phyloP scores from a whole-genome alignment of 805 yeast genomes.

The Sugiyamaella boreocaroliniensis region DNA sequence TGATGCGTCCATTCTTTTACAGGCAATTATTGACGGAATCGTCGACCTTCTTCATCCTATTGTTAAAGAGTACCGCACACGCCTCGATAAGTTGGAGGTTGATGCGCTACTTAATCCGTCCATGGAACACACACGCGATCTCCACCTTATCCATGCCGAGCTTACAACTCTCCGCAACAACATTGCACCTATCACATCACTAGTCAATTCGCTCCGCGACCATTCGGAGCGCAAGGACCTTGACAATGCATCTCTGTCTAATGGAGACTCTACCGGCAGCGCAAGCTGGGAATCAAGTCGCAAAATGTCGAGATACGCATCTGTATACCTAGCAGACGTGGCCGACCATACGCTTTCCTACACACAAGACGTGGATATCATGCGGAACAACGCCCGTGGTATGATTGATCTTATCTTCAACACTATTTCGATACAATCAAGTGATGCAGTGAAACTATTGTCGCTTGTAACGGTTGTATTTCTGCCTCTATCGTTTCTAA shows the following conservation, averaged over 20 bases:
- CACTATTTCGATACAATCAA: constrained; percentile 49
- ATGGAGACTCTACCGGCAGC: not conserved
- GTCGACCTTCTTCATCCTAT: constrained; percentile 52
- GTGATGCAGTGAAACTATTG: constrained; percentile 47
- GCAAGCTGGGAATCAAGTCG: constrained; percentile 8
- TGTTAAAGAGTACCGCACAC: constrained; percentile 43
- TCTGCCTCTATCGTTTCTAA: constrained; percentile 52
- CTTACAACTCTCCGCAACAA: constrained; percentile 42
- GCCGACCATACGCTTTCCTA: constrained; percentile 48
- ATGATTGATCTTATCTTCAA: constrained; percentile 49
- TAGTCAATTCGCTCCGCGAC: constrained; percentile 43
- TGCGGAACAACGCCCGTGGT: constrained; percentile 47
- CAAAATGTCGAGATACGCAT: constrained; percentile 39
- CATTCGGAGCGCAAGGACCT: constrained; percentile 4
- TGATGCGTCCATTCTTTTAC: constrained; percentile 47
- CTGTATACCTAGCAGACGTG: constrained; percentile 48
- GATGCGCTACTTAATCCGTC: constrained; percentile 47
- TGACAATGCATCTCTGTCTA: not conserved
- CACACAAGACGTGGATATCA: constrained; percentile 48
- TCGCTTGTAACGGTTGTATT: constrained; percentile 53
- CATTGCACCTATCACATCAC: constrained; percentile 42
- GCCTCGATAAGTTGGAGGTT: constrained; percentile 45
- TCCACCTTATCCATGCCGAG: constrained; percentile 50
- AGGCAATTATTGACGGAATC: constrained; percentile 48
- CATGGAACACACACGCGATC: constrained; percentile 43